Base-by-base conservation (phyloP, 305 asterid species). In the Fraxinus paxiana region DNA sequence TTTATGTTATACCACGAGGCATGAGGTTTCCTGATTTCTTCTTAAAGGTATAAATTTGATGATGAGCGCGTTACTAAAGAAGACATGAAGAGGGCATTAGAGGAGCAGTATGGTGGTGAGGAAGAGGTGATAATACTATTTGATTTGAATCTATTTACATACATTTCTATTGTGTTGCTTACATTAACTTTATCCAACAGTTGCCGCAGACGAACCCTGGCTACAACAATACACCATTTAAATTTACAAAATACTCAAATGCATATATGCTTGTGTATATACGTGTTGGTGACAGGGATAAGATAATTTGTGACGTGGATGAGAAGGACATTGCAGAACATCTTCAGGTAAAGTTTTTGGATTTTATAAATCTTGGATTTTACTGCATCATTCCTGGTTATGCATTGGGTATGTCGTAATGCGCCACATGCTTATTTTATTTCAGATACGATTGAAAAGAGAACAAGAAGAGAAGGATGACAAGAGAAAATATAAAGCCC, bases 381-480 rank as follows among this genome's bases (percentile, higher is more conserved):
- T 41, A 43, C 15, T 48, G 8, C 26, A 15, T 67, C 37, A 26
- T 71, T 43, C 8, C 67, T 79, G 38, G 70, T 9, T 30, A 22
- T 78, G 63, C 30, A 61, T n/a, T 70, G 75, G 10, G 34, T 31
- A n/a, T 63, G 56, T 12, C 37, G 31, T 59, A 31, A 75, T 30
- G n/a, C 48, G 15, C 51, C 22, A 41, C 65, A 65, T 34, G 38
- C 22, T 77, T 41, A 18, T 28, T 51, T 20, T 74, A 73, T 74
- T 81, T 54, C 83, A 86, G 88, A 69, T 74, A 79, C 78, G 88
- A 73, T 78, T 85, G 80, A 85, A 83, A 88, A 92, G 89, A 83
- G 94, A 90, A 83, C 94, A 90, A 78, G 97, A 89, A 84, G 94
- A 92, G 77, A 92, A 92, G 86, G 99, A 96, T 89, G 97, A 94